Evolutionary conservation across 2,329 filamentous ascomycete species (phyloP).

Genomic region (Tolypocladium tundrense): DNA sequence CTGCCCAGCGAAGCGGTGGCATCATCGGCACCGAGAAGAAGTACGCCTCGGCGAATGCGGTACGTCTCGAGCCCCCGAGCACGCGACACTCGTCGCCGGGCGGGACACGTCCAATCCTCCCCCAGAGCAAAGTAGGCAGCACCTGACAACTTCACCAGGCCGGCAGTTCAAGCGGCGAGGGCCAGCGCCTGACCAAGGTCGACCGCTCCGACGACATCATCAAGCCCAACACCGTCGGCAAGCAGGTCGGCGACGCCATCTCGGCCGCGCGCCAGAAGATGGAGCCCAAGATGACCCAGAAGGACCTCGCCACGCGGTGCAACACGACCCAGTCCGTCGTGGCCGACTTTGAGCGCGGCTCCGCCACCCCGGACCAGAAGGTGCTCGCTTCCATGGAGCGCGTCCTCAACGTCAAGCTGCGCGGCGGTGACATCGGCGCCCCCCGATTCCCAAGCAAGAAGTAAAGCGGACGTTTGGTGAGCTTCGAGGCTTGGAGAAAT

Average conservation of each 20-base stretch:
- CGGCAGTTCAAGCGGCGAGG: conserved; percentile 48
- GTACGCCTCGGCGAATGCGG: conserved; percentile 59
- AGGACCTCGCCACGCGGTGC: conserved; percentile 74
- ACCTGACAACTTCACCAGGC: conserved; percentile 14
- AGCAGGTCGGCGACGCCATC: conserved; percentile 74
- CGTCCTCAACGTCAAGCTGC: conserved; percentile 77
- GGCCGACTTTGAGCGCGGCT: conserved; percentile 76
- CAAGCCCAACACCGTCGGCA: conserved; percentile 86
- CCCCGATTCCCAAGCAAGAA: conserved; percentile 73
- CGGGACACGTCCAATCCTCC: neutral
- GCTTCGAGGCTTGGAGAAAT: neutral
- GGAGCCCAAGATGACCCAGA: conserved; percentile 94
- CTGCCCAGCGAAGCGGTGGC: conserved; percentile 70
- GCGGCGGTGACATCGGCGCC: conserved; percentile 75
- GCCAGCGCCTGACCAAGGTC: conserved; percentile 94
- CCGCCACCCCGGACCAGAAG: conserved; percentile 73
- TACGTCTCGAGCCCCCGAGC: conserved; percentile 11
- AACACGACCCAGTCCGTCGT: conserved; percentile 76
- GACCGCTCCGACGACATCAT: conserved; percentile 96
- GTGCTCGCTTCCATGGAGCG: conserved; percentile 68
- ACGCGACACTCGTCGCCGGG: neutral
- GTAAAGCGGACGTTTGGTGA: conserved; percentile 15
- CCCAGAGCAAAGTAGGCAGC: neutral
- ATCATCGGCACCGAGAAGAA: conserved; percentile 91
- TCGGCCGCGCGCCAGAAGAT: conserved; percentile 66